Conservation (phyloP, 208 protist species). For the Trypanosoma congolense region DNA sequence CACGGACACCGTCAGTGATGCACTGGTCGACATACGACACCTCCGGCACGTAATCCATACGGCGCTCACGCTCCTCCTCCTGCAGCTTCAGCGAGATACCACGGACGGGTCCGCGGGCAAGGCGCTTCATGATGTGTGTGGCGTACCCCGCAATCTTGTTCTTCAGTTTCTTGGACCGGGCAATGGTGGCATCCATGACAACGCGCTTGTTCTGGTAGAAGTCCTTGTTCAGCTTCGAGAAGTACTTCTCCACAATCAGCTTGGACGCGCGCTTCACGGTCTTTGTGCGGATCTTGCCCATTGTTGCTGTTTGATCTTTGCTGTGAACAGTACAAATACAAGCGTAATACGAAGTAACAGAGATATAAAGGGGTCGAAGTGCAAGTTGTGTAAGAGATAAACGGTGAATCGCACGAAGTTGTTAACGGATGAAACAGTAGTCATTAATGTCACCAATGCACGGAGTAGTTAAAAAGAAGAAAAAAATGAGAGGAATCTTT, state of each 20-base stretch:
- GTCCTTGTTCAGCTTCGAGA: slow-evolving; percentile 97
- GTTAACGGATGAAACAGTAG: no score
- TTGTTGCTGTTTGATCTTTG: slow-evolving; percentile 30
- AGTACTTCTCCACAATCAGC: slow-evolving; percentile 99
- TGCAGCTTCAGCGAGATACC: slow-evolving; percentile 99
- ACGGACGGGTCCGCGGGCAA: slow-evolving; percentile 97
- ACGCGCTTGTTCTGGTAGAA: slow-evolving; percentile 99
- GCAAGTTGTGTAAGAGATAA: slow-evolving; percentile 6
- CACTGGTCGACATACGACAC: slow-evolving; percentile 81
- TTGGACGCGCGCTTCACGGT: slow-evolving; percentile 99
- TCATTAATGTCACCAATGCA: no score
- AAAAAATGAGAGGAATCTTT: no score
- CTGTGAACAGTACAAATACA: slow-evolving; percentile 2
- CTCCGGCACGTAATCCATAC: slow-evolving; percentile 99
- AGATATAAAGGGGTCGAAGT: no score
- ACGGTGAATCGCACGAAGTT: no score
- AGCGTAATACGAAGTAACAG: neutral
- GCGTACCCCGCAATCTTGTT: slow-evolving; percentile 99
- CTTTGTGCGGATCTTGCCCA: slow-evolving; percentile 99
- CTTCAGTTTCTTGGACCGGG: slow-evolving; percentile 99
- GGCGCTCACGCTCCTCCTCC: slow-evolving; percentile 99
- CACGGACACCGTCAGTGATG: slow-evolving; percentile 82
- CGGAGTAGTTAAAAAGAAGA: no score
- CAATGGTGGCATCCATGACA: slow-evolving; percentile 96
- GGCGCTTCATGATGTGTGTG: slow-evolving; percentile 99